Conservation (phyloP, 1,284 basidiomycete genomes). For the Lignosus rhinocerotis region DNA sequence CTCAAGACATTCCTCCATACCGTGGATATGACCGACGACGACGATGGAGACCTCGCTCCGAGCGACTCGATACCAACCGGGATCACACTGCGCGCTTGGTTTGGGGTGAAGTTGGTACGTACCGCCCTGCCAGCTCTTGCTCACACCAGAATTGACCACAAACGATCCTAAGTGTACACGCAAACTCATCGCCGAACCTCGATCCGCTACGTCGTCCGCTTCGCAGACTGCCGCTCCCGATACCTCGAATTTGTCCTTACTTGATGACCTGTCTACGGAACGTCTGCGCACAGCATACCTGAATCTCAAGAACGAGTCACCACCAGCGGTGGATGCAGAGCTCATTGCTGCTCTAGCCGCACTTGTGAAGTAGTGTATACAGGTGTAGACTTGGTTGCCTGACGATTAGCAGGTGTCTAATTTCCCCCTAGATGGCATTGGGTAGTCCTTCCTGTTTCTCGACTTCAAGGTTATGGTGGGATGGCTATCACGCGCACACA, state of each 20-base stretch:
- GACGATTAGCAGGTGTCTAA: too few species aligned
- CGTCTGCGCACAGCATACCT: slow-evolving; percentile 58
- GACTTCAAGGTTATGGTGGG: too few species aligned
- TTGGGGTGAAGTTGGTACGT: slow-evolving; percentile 78
- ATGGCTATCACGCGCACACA: too few species aligned
- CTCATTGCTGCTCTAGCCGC: slow-evolving; percentile 28
- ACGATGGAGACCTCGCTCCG: slow-evolving; percentile 41
- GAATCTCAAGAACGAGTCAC: slow-evolving; percentile 32
- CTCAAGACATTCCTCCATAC: slow-evolving; percentile 83
- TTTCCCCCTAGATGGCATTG: too few species aligned
- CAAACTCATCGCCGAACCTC: slow-evolving; percentile 46
- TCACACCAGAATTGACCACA: neutral
- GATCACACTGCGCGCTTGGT: slow-evolving; percentile 76
- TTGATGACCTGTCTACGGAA: slow-evolving; percentile 73
- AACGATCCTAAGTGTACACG: slow-evolving; percentile 52
- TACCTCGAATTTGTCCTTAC: slow-evolving; percentile 48
- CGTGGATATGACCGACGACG: slow-evolving; percentile 80
- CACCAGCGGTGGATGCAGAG: slow-evolving; percentile 27
- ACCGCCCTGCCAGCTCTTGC: neutral
- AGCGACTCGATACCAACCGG: slow-evolving; percentile 53
- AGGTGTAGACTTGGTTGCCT: too few species aligned
- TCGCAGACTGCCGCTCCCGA: slow-evolving; percentile 59
- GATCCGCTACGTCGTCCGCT: slow-evolving; percentile 41
- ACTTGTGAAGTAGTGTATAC: slow-evolving; percentile 22
- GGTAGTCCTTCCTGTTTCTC: too few species aligned